Percentiles rank a stretch among this genome's conserved stretches.
Evolutionary conservation across 2,329 filamentous ascomycete species (phyloP).

Genomic region (Paraphaeosphaeria sporulosa): DNA sequence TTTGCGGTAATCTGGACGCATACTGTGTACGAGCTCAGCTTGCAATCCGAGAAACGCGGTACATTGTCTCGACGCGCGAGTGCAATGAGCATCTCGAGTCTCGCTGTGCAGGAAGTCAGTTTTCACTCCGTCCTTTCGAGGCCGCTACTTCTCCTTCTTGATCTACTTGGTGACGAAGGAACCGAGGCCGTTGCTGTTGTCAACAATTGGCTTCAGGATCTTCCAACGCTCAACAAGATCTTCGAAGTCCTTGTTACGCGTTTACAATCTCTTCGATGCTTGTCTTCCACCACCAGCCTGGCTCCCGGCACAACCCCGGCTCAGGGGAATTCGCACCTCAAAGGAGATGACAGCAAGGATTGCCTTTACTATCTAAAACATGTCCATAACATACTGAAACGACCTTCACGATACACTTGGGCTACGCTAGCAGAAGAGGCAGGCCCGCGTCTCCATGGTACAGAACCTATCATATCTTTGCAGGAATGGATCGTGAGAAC

Average conservation of each 20-base stretch:
- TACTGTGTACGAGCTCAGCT: conserved; percentile 56
- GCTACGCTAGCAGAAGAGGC: conserved; percentile 70
- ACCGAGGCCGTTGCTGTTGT: conserved; percentile 79
- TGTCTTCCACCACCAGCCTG: conserved; percentile 29
- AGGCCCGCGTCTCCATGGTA: conserved; percentile 58
- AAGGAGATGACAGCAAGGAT: conserved; percentile 73
- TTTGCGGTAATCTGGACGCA: conserved; percentile 87
- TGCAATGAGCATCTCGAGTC: conserved; percentile 37
- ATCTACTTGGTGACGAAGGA: conserved; percentile 75
- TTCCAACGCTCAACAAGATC: conserved; percentile 61
- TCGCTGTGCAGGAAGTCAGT: conserved; percentile 55
- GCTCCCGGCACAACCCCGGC: conserved; percentile 17
- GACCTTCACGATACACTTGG: conserved; percentile 75
- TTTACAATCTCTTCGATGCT: conserved; percentile 41
- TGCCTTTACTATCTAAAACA: conserved; percentile 81
- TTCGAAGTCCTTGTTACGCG: conserved; percentile 46
- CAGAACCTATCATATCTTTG: conserved; percentile 58
- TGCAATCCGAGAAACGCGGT: conserved; percentile 45
- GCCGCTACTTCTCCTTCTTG: conserved; percentile 82
- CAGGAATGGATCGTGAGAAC: conserved; percentile 73
- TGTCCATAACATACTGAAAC: conserved; percentile 74
- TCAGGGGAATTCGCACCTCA: conserved; percentile 4
- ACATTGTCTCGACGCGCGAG: conserved; percentile 37
- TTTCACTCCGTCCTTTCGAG: conserved; percentile 79
- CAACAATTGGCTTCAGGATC: conserved; percentile 78